These are phyloP conservation scores for Phytophthora vignae DNA, from an alignment of 352 stramenopile genomes.

Conservation along the genomic window DNA sequence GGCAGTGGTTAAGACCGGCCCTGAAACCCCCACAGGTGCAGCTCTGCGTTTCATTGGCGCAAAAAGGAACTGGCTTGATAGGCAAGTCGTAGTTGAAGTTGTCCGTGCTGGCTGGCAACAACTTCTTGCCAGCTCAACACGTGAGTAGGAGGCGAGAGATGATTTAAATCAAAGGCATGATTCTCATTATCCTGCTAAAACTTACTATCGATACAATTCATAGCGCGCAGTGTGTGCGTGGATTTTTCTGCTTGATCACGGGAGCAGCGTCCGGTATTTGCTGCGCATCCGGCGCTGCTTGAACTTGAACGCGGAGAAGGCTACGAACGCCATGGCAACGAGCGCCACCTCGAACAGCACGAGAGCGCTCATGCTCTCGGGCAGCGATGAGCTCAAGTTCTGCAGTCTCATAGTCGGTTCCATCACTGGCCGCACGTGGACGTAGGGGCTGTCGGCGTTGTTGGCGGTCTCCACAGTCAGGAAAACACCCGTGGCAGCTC, in stretches of 20 bases:
- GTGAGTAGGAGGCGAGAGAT: background rate
- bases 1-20: too few relatives aligned
- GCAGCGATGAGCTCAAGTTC: slow-evolving; percentile 24
- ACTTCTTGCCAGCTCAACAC: background rate
- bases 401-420: slow-evolving; percentile 20
- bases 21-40: too few relatives aligned
- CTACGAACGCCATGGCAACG: slow-evolving; percentile 21
- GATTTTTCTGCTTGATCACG: slow-evolving; percentile 3
- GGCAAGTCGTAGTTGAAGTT: slow-evolving; percentile 22
- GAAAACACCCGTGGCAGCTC: slow-evolving; percentile 23
- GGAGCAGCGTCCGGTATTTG: slow-evolving; percentile 29
- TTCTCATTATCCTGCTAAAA: slow-evolving; percentile 1
- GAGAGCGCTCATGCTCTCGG: slow-evolving; percentile 35
- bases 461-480: slow-evolving; percentile 30
- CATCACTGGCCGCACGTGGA: slow-evolving; percentile 23
- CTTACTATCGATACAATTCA: slow-evolving; percentile 17
- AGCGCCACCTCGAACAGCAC: slow-evolving; percentile 35
- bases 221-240: background rate
- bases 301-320: slow-evolving; percentile 37
- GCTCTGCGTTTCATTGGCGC: background rate
- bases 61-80: slow-evolving; percentile 26
- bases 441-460: slow-evolving; percentile 27
- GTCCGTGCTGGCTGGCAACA: slow-evolving; percentile 1
- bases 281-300: slow-evolving; percentile 32
- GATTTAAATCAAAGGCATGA: background rate